Percentiles rank a stretch among this genome's conserved stretches.
Evolutionary conservation across 768 basidiomycete species (phyloP).

Genomic region (Trametes villosa): DNA sequence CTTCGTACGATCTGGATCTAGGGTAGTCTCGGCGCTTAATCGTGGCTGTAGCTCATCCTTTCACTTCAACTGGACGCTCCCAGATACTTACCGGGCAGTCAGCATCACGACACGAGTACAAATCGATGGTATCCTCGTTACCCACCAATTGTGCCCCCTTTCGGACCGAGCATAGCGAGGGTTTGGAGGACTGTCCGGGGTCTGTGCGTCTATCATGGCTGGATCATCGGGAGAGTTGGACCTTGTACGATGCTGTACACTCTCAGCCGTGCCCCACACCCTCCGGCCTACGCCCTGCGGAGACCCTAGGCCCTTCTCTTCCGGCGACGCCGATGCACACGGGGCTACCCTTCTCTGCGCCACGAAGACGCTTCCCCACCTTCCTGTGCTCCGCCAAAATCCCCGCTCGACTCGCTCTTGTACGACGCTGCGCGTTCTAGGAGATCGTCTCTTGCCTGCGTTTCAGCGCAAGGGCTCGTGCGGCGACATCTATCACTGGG

Average conservation of each 20-base stretch:
- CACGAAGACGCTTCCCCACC: slow-evolving; percentile 1
- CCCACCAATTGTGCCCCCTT: neutral
- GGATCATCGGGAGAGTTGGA: slow-evolving; percentile 16
- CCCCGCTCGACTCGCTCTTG: neutral
- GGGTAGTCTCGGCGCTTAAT: no score
- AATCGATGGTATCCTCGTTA: neutral
- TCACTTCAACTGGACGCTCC: no score
- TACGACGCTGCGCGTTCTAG: neutral
- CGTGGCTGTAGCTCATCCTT: no score
- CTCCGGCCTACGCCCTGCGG: neutral
- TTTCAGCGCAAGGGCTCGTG: neutral
- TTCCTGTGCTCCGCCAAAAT: neutral
- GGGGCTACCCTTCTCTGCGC: neutral
- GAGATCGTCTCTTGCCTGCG: neutral
- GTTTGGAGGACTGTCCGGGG: neutral
- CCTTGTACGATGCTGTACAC: slow-evolving; percentile 19
- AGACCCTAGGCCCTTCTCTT: neutral
- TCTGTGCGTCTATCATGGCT: slow-evolving; percentile 13
- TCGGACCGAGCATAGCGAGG: slow-evolving; percentile 2
- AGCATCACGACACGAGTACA: neutral
- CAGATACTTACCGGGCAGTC: neutral
- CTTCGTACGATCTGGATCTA: no score
- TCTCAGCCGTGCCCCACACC: slow-evolving; percentile 11
- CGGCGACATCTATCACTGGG: neutral
- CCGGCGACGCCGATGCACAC: slow-evolving; percentile 1